A percentile compares a stretch with the other conserved stretches of the same genome.
These are phyloP conservation scores for Blastocladiella britannica DNA, from an alignment of 192 early-diverging fungal species.

Conservation along the genomic window DNA sequence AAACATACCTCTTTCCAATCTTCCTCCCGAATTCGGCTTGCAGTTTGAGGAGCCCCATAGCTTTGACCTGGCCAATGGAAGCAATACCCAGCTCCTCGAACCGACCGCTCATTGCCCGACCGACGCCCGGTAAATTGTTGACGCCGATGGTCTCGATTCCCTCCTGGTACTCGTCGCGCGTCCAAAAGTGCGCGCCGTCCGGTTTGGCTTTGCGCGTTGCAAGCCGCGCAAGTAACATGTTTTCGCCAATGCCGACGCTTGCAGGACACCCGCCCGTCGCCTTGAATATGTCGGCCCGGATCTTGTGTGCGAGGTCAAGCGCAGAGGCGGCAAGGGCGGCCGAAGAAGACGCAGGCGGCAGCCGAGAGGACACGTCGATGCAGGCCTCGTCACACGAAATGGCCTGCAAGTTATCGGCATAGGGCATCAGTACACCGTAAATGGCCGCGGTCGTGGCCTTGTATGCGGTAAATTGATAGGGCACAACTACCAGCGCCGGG, in stretches of 20 bases:
- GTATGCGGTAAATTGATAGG: conserved; percentile 24
- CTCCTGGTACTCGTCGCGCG: background rate
- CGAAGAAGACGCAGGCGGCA: background rate
- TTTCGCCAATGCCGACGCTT: background rate
- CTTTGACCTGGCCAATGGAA: background rate
- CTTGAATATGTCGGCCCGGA: background rate
- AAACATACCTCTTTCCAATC: background rate
- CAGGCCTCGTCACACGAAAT: background rate
- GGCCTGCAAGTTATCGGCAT: background rate
- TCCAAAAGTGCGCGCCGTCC: background rate
- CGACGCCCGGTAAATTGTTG: background rate
- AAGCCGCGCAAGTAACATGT: background rate
- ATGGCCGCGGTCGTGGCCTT: conserved; percentile 14
- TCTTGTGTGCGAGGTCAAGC: background rate
- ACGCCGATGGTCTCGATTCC: background rate
- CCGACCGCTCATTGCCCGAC: background rate
- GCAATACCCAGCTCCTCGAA: background rate
- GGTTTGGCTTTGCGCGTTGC: background rate
- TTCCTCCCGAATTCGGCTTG: background rate
- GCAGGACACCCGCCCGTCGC: background rate
- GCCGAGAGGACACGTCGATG: background rate
- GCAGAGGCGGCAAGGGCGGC: background rate
- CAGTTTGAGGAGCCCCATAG: background rate
- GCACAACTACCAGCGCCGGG: conserved; percentile 34
- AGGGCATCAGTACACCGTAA: conserved; percentile 29